Evolutionary conservation across 1,139 yeast species (phyloP).

Genomic region (Diutina mesorugosa): DNA sequence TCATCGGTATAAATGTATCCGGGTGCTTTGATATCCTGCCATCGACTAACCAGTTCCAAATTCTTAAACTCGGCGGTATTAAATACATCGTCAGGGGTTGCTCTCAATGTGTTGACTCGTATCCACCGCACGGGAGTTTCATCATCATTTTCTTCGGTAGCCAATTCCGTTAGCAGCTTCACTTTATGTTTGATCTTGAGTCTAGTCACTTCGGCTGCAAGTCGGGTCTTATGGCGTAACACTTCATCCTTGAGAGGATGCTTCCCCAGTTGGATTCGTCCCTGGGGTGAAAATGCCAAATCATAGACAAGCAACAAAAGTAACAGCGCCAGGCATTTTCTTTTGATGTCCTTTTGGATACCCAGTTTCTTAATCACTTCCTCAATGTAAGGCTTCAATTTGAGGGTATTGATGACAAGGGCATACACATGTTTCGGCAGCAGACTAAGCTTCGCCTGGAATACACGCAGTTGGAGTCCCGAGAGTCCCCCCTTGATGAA

Average conservation of each 20-base stretch:
- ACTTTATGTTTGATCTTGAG: conserved; percentile 60
- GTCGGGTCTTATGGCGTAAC: conserved; percentile 62
- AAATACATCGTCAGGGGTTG: conserved; percentile 20
- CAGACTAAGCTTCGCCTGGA: conserved; percentile 28
- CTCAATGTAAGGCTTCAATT: conserved; percentile 49
- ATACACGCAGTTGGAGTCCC: conserved; percentile 48
- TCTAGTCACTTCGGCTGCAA: conserved; percentile 72
- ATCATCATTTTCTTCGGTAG: conserved; percentile 28
- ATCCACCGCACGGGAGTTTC: conserved; percentile 87
- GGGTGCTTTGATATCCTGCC: conserved; percentile 30
- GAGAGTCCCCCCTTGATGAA: conserved; percentile 17
- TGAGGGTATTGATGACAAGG: conserved; percentile 62
- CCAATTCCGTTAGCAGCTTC: conserved; percentile 20
- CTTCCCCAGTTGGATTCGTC: conserved; percentile 82
- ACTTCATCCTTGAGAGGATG: conserved; percentile 78
- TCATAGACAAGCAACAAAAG: conserved; percentile 69
- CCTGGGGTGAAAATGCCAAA: conserved; percentile 58
- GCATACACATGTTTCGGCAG: conserved; percentile 79
- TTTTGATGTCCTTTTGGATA: conserved; percentile 32
- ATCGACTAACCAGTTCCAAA: conserved; percentile 32
- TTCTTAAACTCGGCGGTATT: conserved; percentile 26
- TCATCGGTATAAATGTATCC: conserved; percentile 61
- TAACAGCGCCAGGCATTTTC: conserved; percentile 31
- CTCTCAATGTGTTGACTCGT: conserved; percentile 53
- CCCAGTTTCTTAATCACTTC: conserved; percentile 55